Percentiles rank a stretch among this genome's conserved stretches.
Evolutionary conservation across 148 eudicot genomes (phyloP).

Genomic region (Chenopodium album): DNA sequence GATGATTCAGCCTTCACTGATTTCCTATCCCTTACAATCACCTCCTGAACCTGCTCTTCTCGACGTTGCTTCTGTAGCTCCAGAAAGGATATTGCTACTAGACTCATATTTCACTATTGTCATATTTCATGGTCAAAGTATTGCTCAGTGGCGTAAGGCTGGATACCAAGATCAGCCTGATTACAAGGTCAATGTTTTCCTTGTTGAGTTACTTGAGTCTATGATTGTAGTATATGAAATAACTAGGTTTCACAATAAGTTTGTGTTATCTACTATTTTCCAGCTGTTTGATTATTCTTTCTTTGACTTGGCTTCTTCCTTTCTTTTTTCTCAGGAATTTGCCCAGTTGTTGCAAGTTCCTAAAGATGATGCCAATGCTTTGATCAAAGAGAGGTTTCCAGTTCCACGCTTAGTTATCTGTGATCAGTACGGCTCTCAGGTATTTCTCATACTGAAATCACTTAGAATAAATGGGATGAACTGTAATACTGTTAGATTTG

Average conservation of each 20-base stretch:
- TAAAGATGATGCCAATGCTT: conserved; percentile 63
- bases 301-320: background rate
- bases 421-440: conserved; percentile 99
- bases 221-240: background rate
- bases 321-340: conserved; percentile 51
- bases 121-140: conserved; percentile 84
- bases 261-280: background rate
- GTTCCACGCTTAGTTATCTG: conserved; percentile 91
- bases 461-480: background rate
- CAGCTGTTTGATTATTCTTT: background rate
- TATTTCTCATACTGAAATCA: conserved; percentile 17
- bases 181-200: conserved; percentile 55
- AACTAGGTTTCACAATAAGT: background rate
- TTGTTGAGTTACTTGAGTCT: background rate
- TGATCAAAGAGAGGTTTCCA: conserved; percentile 81
- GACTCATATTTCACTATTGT: conserved; percentile 89
- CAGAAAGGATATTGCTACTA: conserved; percentile 78
- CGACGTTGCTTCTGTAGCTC: conserved; percentile 81
- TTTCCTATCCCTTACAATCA: conserved; percentile 81
- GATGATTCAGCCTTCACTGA: conserved; percentile 95
- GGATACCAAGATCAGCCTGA: conserved; percentile 87
- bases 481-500: background rate
- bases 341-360: conserved; percentile 89
- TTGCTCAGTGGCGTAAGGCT: conserved; percentile 97
- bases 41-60: conserved; percentile 86